phyloP scores from a whole-genome alignment of 2,329 filamentous ascomycete genomes.

The Coccinonectria pachysandricola region DNA sequence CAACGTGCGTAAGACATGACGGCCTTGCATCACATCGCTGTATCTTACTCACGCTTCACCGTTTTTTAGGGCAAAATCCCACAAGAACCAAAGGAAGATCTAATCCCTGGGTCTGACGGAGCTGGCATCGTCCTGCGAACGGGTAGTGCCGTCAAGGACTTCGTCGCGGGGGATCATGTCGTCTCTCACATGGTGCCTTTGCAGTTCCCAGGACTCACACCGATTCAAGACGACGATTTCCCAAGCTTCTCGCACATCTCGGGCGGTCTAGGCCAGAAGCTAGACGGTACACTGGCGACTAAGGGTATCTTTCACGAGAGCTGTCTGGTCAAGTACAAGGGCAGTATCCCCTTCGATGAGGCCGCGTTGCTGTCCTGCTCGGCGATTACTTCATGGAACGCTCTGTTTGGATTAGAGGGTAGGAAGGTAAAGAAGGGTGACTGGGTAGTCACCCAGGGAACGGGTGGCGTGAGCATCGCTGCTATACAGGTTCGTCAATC shows the following conservation, averaged over 20 bases:
- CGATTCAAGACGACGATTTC: constrained; percentile 7
- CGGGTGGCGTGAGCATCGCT: constrained; percentile 28
- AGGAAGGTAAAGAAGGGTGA: constrained; percentile 26
- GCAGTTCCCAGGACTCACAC: constrained; percentile 17
- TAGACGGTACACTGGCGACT: constrained; percentile 55
- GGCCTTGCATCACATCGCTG: too few relatives aligned
- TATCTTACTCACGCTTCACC: too few relatives aligned
- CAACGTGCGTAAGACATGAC: not conserved
- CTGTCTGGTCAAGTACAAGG: constrained; percentile 50
- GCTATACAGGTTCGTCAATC: constrained; percentile 21
- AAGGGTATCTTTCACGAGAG: constrained; percentile 54
- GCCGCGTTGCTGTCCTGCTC: constrained; percentile 44
- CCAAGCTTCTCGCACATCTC: constrained; percentile 3
- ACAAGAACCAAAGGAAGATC: not conserved
- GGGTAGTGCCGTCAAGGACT: constrained; percentile 29
- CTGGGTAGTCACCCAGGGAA: constrained; percentile 31
- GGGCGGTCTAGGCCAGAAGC: constrained; percentile 51
- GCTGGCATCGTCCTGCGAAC: constrained; percentile 36
- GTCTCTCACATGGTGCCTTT: constrained; percentile 44
- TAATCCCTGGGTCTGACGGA: constrained; percentile 26
- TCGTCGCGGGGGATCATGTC: constrained; percentile 35
- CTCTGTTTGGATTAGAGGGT: constrained; percentile 4
- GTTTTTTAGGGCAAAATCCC: constrained; percentile 1
- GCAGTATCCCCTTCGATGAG: constrained; percentile 37
- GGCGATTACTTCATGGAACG: constrained; percentile 18